Evolutionary conservation across 805 yeast species (phyloP).

Genomic region (Pichia manshurica): DNA sequence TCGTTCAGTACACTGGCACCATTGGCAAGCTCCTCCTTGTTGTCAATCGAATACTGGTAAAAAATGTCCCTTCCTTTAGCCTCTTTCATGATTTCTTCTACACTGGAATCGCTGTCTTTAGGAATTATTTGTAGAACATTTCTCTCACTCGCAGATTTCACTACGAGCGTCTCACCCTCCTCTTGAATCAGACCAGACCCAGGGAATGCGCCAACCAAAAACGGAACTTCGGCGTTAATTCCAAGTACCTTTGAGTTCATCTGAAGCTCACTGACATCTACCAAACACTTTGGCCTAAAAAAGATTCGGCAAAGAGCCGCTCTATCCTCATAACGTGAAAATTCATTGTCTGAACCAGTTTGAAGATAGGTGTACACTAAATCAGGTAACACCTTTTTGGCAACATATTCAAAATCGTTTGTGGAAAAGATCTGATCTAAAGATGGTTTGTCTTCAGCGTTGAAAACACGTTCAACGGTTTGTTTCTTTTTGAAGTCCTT

Average conservation of each 20-base stretch:
- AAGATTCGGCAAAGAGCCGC: constrained; percentile 76
- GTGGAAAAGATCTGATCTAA: constrained; percentile 62
- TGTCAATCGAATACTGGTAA: constrained; percentile 71
- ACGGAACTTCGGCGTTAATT: constrained; percentile 56
- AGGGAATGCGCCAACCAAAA: constrained; percentile 87
- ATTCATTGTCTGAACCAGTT: constrained; percentile 85
- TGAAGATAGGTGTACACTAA: constrained; percentile 85
- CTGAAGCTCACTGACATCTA: constrained; percentile 66
- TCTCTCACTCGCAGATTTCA: constrained; percentile 63
- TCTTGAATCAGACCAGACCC: constrained; percentile 80
- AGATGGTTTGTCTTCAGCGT: constrained; percentile 54
- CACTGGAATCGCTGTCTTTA: constrained; percentile 73
- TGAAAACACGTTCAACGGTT: not conserved
- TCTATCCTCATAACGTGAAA: constrained; percentile 79
- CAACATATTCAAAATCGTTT: constrained; percentile 82
- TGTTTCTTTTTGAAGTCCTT: constrained; percentile 27
- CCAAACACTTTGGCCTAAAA: constrained; percentile 74
- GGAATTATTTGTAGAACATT: constrained; percentile 77
- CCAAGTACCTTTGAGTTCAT: constrained; percentile 65
- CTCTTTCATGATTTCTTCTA: constrained; percentile 68
- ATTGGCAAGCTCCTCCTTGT: constrained; percentile 59
- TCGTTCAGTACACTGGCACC: constrained; percentile 19
- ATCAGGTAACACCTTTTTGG: constrained; percentile 63
- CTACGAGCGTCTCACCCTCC: constrained; percentile 78
- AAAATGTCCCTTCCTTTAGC: constrained; percentile 56